Evolutionary conservation across 2,329 filamentous ascomycete genomes (phyloP).

Genomic region (Ramichloridium luteum): DNA sequence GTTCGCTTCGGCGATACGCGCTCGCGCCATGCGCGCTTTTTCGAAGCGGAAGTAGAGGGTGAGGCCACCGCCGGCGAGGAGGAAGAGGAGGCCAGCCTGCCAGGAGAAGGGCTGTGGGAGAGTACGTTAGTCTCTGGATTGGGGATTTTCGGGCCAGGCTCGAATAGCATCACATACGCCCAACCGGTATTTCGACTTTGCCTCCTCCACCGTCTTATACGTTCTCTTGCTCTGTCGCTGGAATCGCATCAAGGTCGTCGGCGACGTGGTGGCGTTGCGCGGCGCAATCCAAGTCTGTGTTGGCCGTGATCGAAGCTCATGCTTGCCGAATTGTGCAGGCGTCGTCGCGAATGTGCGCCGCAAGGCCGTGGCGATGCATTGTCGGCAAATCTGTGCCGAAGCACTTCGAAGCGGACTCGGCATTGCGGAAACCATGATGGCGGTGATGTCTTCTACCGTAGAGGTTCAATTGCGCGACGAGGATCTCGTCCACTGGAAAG

Average conservation of each 20-base stretch:
- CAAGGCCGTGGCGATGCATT: constrained; percentile 13
- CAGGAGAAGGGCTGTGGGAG: constrained; percentile 70
- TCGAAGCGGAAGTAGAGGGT: constrained; percentile 88
- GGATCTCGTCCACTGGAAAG: no score
- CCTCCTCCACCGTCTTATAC: constrained; percentile 34
- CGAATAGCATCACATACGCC: constrained; percentile 27
- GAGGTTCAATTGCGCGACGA: no score
- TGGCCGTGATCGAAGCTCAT: constrained; percentile 18
- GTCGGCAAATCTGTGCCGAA: constrained; percentile 14
- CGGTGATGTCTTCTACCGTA: no score
- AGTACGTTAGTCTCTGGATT: constrained; percentile 8
- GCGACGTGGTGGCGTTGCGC: constrained; percentile 2
- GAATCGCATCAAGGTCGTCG: neutral
- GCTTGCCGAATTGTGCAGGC: constrained; percentile 13
- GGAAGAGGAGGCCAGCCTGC: constrained; percentile 78
- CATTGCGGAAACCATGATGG: constrained; percentile 11
- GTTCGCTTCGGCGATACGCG: constrained; percentile 76
- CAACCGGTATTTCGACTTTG: constrained; percentile 32
- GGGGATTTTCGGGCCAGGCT: constrained; percentile 8
- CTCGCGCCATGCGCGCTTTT: constrained; percentile 80
- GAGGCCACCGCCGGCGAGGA: constrained; percentile 62
- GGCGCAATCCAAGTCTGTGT: neutral
- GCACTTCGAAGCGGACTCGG: constrained; percentile 8
- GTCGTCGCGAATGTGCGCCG: constrained; percentile 13
- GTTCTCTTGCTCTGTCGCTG: constrained; percentile 7